These are phyloP conservation scores for Xerocomus amazonicus DNA, from an alignment of 1,284 basidiomycete species.

Conservation along the genomic window DNA sequence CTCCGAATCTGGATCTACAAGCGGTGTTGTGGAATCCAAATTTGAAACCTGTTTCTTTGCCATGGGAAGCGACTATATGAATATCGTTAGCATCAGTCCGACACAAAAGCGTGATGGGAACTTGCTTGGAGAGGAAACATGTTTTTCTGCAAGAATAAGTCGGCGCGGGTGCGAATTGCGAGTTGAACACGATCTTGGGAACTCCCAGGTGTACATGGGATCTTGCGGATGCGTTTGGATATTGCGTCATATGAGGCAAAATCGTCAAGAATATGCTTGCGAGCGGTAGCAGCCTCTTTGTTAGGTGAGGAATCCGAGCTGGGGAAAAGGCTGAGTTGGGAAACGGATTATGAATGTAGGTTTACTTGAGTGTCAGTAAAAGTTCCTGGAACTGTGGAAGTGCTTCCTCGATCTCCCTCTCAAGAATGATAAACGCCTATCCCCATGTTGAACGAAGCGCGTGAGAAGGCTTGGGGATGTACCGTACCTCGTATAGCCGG, in stretches of 20 bases:
- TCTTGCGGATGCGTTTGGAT: conserved; percentile 75
- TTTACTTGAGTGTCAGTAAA: conserved; percentile 52
- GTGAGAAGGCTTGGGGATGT: background rate
- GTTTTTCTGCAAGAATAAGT: conserved; percentile 82
- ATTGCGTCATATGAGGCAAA: conserved; percentile 88
- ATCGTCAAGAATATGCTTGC: conserved; percentile 78
- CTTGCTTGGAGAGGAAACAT: conserved; percentile 79
- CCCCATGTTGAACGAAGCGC: background rate
- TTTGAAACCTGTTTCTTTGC: conserved; percentile 39
- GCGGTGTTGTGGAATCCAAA: conserved; percentile 24
- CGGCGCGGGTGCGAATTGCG: conserved; percentile 77
- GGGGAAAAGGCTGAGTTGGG: background rate
- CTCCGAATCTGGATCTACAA: conserved; percentile 62
- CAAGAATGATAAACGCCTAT: conserved; percentile 70
- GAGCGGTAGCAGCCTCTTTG: conserved; percentile 63
- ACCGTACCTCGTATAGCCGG: conserved; percentile 64
- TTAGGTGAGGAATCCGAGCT: conserved; percentile 61
- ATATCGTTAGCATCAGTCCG: background rate
- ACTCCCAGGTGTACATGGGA: conserved; percentile 64
- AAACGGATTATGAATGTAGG: background rate
- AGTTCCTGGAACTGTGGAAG: conserved; percentile 74
- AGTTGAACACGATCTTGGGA: conserved; percentile 83
- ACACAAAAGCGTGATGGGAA: background rate
- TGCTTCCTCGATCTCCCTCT: conserved; percentile 69
- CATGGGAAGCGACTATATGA: conserved; percentile 57